Evolutionary conservation across 164 flowering plant species (phyloP).

Genomic region (Umbilicus rupestris): DNA sequence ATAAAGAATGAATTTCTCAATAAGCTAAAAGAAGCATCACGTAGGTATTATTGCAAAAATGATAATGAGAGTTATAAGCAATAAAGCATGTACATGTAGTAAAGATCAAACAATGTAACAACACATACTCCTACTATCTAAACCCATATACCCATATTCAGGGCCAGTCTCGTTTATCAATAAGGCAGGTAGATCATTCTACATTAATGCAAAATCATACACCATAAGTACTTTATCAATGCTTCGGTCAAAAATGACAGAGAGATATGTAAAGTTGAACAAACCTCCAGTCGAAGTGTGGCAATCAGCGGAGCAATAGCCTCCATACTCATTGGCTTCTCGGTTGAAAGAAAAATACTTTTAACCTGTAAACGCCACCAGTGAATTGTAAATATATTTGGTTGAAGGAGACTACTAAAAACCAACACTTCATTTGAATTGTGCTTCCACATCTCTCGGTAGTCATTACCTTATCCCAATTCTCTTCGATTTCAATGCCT

Average conservation of each 20-base stretch:
- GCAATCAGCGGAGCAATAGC: slow-evolving; percentile 85
- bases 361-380: slow-evolving; percentile 46
- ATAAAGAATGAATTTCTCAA: slow-evolving; percentile 1
- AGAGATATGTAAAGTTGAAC: background rate
- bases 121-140: background rate
- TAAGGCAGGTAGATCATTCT: background rate
- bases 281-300: slow-evolving; percentile 86
- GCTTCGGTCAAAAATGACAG: background rate
- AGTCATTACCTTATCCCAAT: slow-evolving; percentile 82
- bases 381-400: background rate
- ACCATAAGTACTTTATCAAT: background rate
- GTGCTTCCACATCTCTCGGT: background rate
- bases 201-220: background rate
- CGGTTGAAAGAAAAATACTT: slow-evolving; percentile 64
- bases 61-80: background rate
- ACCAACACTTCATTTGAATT: background rate
- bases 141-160: background rate
- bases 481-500: slow-evolving; percentile 94
- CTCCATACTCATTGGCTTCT: slow-evolving; percentile 46
- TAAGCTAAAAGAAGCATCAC: background rate
- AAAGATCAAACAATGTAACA: background rate
- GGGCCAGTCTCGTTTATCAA: background rate
- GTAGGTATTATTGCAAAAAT: background rate
- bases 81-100: background rate
- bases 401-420: background rate